Base-by-base conservation (phyloP, 2,329 filamentous ascomycete species). In the Neonectria faginata region DNA sequence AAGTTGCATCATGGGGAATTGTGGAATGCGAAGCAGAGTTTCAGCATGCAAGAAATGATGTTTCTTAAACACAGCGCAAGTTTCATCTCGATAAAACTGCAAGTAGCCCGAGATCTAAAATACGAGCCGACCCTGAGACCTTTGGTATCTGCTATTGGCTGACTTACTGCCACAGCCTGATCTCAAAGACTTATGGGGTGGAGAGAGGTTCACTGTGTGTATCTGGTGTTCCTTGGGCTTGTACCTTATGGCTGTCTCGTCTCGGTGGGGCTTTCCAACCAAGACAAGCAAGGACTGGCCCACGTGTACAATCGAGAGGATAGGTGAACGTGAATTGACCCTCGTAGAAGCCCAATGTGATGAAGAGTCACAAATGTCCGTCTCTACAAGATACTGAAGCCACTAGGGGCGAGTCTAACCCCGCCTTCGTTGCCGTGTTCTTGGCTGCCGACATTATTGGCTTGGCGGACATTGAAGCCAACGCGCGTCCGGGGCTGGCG, bases 391-490 rank as follows among this genome's bases (percentile, higher is more conserved):
- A 39, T n/a, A n/a, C 6, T n/a, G 36, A 39, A 8, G 5, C 36
- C 14, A n/a, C 14, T 8, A 12, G 7, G 14, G n/a, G 14, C 6
- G 36, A 39, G 14, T 16, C 36, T 16, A 39, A 39, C 36, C 14
- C 44, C 18, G 11, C 29, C 47, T 14, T 53, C 2, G 25, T 27
- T 57, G 31, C 50, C 18, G 20, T 16, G 45, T 22, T 27, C 50
- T 41, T 60, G 41, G 41, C 57, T 45, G 50, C 18, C 16, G 3
- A 5, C 10, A 22, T 48, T 39, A 48, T 54, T 55, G 58, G 58
- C 58, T 61, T 55, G 58, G 44, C 42, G 8, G 31, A 47, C 10
- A 20, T 44, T 7, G 27, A 16, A 47, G 18, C 22, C n/a, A 41
- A 20, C n/a, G 18, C 16, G 39, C 39, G 11, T n/a, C n/a, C 7